phyloP scores from a whole-genome alignment of 2,329 filamentous ascomycete species.

The Epichloe gansuensis region DNA sequence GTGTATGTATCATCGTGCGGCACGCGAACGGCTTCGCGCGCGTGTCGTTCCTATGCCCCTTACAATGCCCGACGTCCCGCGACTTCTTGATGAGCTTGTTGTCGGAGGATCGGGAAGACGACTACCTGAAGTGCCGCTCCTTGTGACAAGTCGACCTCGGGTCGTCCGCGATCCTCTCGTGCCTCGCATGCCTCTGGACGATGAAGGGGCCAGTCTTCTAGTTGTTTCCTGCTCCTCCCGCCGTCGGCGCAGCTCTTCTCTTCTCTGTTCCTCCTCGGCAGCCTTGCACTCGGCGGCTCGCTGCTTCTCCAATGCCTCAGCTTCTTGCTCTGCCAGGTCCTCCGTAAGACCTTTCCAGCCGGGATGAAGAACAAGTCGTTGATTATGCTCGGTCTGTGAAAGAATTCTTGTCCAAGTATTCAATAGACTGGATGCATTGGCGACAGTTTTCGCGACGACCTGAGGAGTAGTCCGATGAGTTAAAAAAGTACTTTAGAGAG shows the following conservation, averaged over 20 bases:
- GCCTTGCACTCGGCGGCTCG: constrained; percentile 66
- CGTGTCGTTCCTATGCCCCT: constrained; percentile 20
- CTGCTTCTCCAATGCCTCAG: constrained; percentile 59
- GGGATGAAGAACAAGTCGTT: constrained; percentile 77
- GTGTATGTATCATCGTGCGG: constrained; percentile 14
- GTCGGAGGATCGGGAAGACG: constrained; percentile 16
- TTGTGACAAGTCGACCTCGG: constrained; percentile 16
- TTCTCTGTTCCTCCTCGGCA: constrained; percentile 64
- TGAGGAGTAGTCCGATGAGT: constrained; percentile 19
- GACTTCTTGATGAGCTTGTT: constrained; percentile 17
- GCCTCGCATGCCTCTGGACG: constrained; percentile 17
- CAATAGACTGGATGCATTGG: constrained; percentile 75
- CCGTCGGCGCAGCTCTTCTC: constrained; percentile 54
- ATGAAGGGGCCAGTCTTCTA: constrained; percentile 17
- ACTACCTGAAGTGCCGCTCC: constrained; percentile 15
- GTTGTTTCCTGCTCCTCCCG: constrained; percentile 47
- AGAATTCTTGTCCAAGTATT: constrained; percentile 95
- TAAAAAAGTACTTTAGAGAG: not conserved
- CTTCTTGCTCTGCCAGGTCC: constrained; percentile 77
- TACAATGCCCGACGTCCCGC: constrained; percentile 23
- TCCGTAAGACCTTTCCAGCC: constrained; percentile 80
- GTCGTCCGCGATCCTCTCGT: constrained; percentile 18
- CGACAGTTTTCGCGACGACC: constrained; percentile 77
- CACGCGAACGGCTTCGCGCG: constrained; percentile 21
- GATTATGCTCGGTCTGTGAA: constrained; percentile 94